phyloP scores from a whole-genome alignment of 805 yeast genomes.

The Wickerhamiella nectarea region DNA sequence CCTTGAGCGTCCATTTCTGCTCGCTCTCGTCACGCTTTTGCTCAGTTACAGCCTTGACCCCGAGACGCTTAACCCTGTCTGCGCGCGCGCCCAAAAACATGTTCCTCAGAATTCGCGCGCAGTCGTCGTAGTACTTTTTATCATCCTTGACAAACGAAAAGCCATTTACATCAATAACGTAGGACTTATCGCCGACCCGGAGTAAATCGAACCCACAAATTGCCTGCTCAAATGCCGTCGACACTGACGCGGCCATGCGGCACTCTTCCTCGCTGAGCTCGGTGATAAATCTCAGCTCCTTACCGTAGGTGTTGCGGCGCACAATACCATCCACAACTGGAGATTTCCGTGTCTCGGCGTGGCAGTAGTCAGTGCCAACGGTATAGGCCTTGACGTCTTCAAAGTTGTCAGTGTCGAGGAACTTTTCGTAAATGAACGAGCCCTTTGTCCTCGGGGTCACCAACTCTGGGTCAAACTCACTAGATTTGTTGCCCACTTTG shows the following conservation, averaged over 20 bases:
- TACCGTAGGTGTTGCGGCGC: conserved; percentile 92
- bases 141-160: conserved; percentile 95
- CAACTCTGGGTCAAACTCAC: conserved; percentile 83
- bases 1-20: conserved; percentile 95
- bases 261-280: conserved; percentile 62
- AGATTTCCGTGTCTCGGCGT: conserved; percentile 95
- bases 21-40: conserved; percentile 13
- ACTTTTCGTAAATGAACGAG: conserved; percentile 80
- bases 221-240: conserved; percentile 70
- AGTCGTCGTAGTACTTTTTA: conserved; percentile 65
- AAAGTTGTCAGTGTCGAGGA: conserved; percentile 95
- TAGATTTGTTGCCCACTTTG: conserved; percentile 91
- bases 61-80: conserved; percentile 21
- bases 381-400: conserved; percentile 98
- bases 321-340: conserved; percentile 99
- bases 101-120: conserved; percentile 63
- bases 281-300: conserved; percentile 85
- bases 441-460: conserved; percentile 72
- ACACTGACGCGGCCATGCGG: conserved; percentile 64
- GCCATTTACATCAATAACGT: conserved; percentile 95
- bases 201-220: conserved; percentile 94
- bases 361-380: conserved; percentile 81
- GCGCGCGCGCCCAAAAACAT: conserved; percentile 52
- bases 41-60: conserved; percentile 5
- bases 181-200: conserved; percentile 76